phyloP scores from a whole-genome alignment of 257 asterid genomes.

The Lantana camara region DNA sequence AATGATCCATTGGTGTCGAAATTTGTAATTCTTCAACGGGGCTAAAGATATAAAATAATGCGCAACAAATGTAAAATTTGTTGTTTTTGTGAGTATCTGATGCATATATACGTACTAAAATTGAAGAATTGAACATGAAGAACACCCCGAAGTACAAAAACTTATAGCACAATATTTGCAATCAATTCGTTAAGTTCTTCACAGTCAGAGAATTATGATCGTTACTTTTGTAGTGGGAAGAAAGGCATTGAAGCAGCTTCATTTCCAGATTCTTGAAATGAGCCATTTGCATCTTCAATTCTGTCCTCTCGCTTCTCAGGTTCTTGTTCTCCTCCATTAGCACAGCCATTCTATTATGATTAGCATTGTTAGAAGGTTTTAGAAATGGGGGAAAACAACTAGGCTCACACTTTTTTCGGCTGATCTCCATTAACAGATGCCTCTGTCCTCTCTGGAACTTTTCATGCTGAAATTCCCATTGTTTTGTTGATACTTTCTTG shows the following conservation, averaged over 20 bases:
- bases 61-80: too few relatives aligned
- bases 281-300: slow-evolving; percentile 52
- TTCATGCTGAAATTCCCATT: slow-evolving; percentile 66
- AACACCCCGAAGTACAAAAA: too few relatives aligned
- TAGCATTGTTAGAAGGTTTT: slow-evolving; percentile 26
- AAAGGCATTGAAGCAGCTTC: slow-evolving; percentile 34
- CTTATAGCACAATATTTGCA: too few relatives aligned
- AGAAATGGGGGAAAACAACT: slow-evolving; percentile 53
- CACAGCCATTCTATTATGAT: background rate
- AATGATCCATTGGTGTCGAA: too few relatives aligned
- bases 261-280: slow-evolving; percentile 48
- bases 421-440: slow-evolving; percentile 49
- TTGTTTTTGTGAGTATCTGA: too few relatives aligned
- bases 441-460: slow-evolving; percentile 52
- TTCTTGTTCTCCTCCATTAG: slow-evolving; percentile 57
- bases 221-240: slow-evolving; percentile 9
- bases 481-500: slow-evolving; percentile 54
- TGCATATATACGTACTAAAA: too few relatives aligned
- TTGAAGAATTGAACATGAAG: too few relatives aligned
- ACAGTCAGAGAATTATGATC: too few relatives aligned
- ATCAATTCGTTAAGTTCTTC: too few relatives aligned
- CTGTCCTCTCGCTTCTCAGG: slow-evolving; percentile 42
- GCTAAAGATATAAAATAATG: too few relatives aligned
- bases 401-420: slow-evolving; percentile 53
- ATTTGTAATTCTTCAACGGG: too few relatives aligned